These are phyloP conservation scores for Pyrenophora teres DNA, from an alignment of 2,329 filamentous ascomycete species.

Conservation along the genomic window DNA sequence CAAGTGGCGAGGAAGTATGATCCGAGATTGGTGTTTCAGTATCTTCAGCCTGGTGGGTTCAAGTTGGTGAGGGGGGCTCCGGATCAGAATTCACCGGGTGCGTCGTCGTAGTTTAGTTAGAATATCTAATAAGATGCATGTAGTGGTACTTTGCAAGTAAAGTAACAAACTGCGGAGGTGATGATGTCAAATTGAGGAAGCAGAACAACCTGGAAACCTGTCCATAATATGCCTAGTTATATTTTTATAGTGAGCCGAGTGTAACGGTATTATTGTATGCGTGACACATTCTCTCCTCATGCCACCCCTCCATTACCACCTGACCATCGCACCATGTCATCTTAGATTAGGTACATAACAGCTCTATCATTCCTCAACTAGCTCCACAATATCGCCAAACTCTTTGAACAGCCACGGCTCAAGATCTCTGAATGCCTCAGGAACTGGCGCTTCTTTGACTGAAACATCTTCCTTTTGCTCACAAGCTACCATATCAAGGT, in stretches of 20 bases:
- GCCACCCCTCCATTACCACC: too few relatives aligned
- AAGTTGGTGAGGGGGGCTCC: constrained; percentile 32
- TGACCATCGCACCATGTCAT: too few relatives aligned
- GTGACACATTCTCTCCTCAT: too few relatives aligned
- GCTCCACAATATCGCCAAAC: constrained; percentile 49
- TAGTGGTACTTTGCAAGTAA: too few relatives aligned
- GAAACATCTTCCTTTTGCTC: neutral
- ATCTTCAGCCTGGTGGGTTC: constrained; percentile 48
- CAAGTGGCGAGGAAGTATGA: constrained; percentile 47
- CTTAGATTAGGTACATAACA: too few relatives aligned
- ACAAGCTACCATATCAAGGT: neutral
- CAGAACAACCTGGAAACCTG: too few relatives aligned
- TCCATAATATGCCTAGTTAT: too few relatives aligned
- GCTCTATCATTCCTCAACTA: constrained; percentile 30
- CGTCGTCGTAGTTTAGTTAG: neutral
- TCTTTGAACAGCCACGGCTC: constrained; percentile 48
- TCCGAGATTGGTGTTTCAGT: constrained; percentile 48
- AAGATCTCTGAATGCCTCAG: constrained; percentile 39
- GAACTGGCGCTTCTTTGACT: constrained; percentile 11
- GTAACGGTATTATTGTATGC: too few relatives aligned
- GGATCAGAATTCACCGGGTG: neutral
- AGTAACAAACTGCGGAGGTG: too few relatives aligned
- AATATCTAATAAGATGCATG: too few relatives aligned
- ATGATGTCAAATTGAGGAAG: too few relatives aligned
- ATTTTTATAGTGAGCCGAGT: too few relatives aligned